Conservation (phyloP, 176 grass and related monocot genomes). For the Avena insularis region DNA sequence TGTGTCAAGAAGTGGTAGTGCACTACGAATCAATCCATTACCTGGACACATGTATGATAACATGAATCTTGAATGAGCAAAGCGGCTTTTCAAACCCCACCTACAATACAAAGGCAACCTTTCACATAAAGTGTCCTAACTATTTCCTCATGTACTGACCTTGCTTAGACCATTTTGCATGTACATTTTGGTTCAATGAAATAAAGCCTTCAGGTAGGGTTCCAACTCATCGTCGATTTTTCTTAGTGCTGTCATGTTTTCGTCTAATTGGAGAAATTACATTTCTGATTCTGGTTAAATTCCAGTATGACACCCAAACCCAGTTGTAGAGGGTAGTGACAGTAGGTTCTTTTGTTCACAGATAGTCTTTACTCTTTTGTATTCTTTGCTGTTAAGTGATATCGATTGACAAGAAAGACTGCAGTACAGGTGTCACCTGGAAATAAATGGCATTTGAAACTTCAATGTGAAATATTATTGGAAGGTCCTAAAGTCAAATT, state of each 20-base stretch:
- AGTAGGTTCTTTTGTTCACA: background rate
- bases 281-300: background rate
- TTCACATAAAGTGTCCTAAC: background rate
- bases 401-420: background rate
- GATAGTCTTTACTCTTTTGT: background rate
- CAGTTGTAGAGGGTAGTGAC: background rate
- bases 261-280: background rate
- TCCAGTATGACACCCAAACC: background rate
- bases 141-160: background rate
- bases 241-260: background rate
- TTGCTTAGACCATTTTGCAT: background rate
- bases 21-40: background rate
- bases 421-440: background rate
- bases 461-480: background rate
- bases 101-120: background rate
- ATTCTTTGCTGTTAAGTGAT: background rate
- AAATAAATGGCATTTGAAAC: background rate
- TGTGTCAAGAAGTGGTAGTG: slow-evolving; percentile 25
- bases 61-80: background rate
- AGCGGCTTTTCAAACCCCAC: background rate
- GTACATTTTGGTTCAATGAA: background rate
- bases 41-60: slow-evolving; percentile 3
- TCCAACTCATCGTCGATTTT: background rate
- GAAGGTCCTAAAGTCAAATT: background rate
- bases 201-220: background rate